Evolutionary conservation across 805 yeast genomes (phyloP).

Genomic region (Kazachstania bromeliacearum): DNA sequence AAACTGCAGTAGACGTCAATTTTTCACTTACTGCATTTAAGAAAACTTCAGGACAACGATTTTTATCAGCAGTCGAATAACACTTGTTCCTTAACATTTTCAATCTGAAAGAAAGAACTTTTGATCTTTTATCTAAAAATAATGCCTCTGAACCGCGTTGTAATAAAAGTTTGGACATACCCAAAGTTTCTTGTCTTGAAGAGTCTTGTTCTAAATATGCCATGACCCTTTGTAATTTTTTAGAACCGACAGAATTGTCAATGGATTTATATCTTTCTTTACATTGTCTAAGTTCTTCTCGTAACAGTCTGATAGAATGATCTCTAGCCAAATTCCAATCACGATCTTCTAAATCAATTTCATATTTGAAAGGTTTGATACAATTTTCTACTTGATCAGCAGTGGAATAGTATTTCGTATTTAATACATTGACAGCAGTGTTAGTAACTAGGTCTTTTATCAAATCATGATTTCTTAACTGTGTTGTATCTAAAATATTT

Average conservation of each 20-base stretch:
- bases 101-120: constrained; percentile 63
- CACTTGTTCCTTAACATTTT: constrained; percentile 69
- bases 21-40: constrained; percentile 88
- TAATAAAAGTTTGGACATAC: constrained; percentile 69
- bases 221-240: constrained; percentile 76
- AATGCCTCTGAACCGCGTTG: constrained; percentile 76
- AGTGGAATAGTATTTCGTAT: constrained; percentile 73
- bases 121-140: constrained; percentile 65
- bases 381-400: constrained; percentile 98
- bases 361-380: constrained; percentile 95
- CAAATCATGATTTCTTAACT: constrained; percentile 75
- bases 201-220: constrained; percentile 44
- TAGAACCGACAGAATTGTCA: constrained; percentile 67
- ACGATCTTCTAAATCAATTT: constrained; percentile 89
- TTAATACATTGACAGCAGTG: constrained; percentile 73
- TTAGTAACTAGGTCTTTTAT: constrained; percentile 74
- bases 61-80: constrained; percentile 67
- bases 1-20: constrained; percentile 83
- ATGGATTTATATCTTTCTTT: constrained; percentile 49
- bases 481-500: constrained; percentile 61
- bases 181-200: constrained; percentile 55
- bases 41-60: constrained; percentile 90
- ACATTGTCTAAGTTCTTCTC: constrained; percentile 82
- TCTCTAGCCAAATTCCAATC: constrained; percentile 84
- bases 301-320: constrained; percentile 60